phyloP scores from a whole-genome alignment of 1,284 basidiomycete genomes.

The Vanrija pseudolonga region DNA sequence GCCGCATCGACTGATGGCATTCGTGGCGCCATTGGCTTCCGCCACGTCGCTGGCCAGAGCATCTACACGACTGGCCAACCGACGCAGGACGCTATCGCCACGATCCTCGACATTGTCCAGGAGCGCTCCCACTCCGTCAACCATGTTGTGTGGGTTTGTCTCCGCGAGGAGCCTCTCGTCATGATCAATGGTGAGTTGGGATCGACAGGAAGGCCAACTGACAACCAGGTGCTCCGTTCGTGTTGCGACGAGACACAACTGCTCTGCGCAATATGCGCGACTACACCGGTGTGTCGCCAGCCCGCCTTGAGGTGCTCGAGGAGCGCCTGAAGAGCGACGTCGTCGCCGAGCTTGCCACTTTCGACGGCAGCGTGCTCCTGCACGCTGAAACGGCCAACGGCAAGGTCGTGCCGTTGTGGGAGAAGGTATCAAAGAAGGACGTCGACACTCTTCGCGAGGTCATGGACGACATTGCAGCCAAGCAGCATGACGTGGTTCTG shows the following conservation, averaged over 20 bases:
- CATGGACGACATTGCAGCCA: constrained; percentile 61
- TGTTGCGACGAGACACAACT: constrained; percentile 65
- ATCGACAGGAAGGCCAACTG: neutral
- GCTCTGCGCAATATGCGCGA: constrained; percentile 82
- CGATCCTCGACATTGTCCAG: constrained; percentile 71
- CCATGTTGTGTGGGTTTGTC: constrained; percentile 82
- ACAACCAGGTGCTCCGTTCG: constrained; percentile 42
- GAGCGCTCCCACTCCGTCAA: constrained; percentile 59
- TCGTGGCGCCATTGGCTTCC: constrained; percentile 91
- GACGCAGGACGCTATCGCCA: constrained; percentile 80
- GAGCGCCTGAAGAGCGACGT: constrained; percentile 90
- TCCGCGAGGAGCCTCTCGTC: constrained; percentile 90
- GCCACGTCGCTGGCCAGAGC: constrained; percentile 74
- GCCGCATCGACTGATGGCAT: constrained; percentile 61
- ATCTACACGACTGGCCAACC: constrained; percentile 88
- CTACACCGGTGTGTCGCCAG: constrained; percentile 86
- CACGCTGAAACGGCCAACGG: constrained; percentile 89
- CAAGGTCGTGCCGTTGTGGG: constrained; percentile 91
- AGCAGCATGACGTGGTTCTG: constrained; percentile 58
- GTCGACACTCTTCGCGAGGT: constrained; percentile 85
- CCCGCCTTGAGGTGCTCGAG: constrained; percentile 81
- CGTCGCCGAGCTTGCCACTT: constrained; percentile 70
- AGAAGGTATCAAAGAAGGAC: constrained; percentile 72
- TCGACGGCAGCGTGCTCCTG: constrained; percentile 78
- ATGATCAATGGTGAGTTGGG: constrained; percentile 60